Conservation (phyloP, 83 land plant genomes). For the Picea abies region DNA sequence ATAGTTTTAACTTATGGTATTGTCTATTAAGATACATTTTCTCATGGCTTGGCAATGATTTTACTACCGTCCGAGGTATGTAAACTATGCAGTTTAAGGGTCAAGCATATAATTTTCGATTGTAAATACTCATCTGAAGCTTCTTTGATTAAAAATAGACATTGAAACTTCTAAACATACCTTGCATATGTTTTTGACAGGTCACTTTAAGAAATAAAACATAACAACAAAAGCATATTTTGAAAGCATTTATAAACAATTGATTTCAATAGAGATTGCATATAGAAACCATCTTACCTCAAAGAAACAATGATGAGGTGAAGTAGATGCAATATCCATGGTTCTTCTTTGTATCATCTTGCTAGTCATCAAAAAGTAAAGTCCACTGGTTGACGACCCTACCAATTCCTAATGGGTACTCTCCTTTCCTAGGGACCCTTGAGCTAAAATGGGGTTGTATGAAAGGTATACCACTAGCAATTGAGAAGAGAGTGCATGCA, state of each 20-base stretch:
- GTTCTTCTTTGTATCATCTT: not conserved
- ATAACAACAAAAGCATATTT: not conserved
- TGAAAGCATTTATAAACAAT: not conserved
- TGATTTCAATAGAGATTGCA: not conserved
- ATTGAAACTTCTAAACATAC: not conserved
- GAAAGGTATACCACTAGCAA: too few relatives aligned
- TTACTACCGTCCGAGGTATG: not conserved
- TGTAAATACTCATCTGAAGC: not conserved
- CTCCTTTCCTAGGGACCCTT: too few relatives aligned
- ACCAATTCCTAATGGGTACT: too few relatives aligned
- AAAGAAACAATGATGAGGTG: constrained; percentile 86
- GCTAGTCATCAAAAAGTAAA: too few relatives aligned
- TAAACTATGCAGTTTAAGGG: not conserved
- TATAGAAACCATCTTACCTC: constrained; percentile 53
- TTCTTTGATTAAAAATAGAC: not conserved
- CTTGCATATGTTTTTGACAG: not conserved
- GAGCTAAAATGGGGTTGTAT: too few relatives aligned
- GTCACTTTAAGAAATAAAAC: not conserved
- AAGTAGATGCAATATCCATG: constrained; percentile 84
- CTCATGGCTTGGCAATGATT: not conserved
- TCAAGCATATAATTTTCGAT: too few relatives aligned
- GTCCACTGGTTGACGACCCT: too few relatives aligned
- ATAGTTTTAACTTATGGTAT: too few relatives aligned
- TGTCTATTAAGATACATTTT: too few relatives aligned
- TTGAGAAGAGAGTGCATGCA: too few relatives aligned